phyloP scores from a whole-genome alignment of 139 green algal genomes.

The Chlorella sp. region DNA sequence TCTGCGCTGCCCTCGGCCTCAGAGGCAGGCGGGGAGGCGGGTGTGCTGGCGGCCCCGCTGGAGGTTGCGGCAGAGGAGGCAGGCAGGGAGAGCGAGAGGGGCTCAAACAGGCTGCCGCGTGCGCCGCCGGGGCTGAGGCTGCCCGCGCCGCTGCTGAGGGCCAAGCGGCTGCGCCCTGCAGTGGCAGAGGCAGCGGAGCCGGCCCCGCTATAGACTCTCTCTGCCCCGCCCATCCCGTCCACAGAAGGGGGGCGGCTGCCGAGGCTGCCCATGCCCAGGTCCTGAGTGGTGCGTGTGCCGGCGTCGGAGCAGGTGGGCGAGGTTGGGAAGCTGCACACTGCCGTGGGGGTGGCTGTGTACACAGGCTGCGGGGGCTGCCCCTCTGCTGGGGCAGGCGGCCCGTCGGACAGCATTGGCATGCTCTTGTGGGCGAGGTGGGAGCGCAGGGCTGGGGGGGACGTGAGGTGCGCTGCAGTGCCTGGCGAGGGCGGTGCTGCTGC shows the following conservation, averaged over 20 bases:
- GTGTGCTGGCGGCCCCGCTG: not conserved
- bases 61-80: not conserved
- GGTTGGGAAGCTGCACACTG: constrained; percentile 12
- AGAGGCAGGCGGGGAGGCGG: constrained; percentile 13
- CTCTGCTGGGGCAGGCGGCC: not conserved
- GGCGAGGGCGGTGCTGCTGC: not conserved
- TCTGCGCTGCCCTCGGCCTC: not conserved
- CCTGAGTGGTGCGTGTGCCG: constrained; percentile 24
- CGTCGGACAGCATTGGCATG: constrained; percentile 35
- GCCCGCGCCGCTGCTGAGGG: not conserved
- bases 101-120: not conserved
- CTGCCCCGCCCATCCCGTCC: not conserved
- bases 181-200: not conserved
- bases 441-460: not conserved
- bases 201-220: not conserved
- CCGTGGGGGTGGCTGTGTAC: constrained; percentile 20
- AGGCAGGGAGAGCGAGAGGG: not conserved
- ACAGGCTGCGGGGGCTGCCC: not conserved
- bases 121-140: not conserved
- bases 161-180: constrained; percentile 1
- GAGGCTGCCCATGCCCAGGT: not conserved
- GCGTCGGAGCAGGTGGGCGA: constrained; percentile 29
- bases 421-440: constrained; percentile 32
- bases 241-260: constrained; percentile 4
- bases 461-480: not conserved